Percentiles rank a stretch among this genome's conserved stretches.
Evolutionary conservation across 208 protist genomes (phyloP).

Genomic region (Leishmania arabica): DNA sequence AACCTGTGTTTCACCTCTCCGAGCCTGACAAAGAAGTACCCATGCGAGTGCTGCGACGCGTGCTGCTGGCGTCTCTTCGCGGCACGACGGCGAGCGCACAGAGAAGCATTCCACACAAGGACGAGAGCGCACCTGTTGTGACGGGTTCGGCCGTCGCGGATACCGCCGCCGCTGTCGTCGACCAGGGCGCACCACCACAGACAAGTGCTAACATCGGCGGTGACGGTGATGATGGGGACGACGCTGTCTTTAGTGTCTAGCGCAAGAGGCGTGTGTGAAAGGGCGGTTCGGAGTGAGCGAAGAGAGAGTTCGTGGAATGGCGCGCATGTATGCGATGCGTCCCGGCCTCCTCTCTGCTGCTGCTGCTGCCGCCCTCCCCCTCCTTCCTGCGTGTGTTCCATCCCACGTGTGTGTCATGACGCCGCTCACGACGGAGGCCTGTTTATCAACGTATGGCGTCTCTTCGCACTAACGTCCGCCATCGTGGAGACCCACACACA

Average conservation of each 20-base stretch:
- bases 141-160: not conserved
- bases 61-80: constrained; percentile 45
- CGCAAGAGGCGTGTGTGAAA: not conserved
- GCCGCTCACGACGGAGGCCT: not conserved
- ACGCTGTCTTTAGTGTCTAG: constrained; percentile 37
- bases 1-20: constrained; percentile 43
- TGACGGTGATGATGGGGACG: constrained; percentile 22
- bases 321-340: too few species aligned
- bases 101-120: not conserved
- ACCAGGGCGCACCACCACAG: not conserved
- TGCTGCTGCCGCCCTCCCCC: too few species aligned
- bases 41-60: constrained; percentile 43
- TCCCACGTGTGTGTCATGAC: not conserved
- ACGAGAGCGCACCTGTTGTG: not conserved
- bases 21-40: constrained; percentile 59
- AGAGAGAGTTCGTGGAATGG: not conserved
- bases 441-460: not conserved
- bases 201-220: not conserved
- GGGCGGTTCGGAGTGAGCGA: not conserved
- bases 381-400: not conserved
- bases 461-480: not conserved
- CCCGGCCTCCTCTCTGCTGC: not conserved
- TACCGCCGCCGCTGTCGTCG: not conserved
- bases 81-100: not conserved
- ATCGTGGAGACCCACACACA: not conserved